These are phyloP conservation scores for Cardamine chenopodiifolia DNA, from an alignment of 345 rosid species.

Conservation along the genomic window DNA sequence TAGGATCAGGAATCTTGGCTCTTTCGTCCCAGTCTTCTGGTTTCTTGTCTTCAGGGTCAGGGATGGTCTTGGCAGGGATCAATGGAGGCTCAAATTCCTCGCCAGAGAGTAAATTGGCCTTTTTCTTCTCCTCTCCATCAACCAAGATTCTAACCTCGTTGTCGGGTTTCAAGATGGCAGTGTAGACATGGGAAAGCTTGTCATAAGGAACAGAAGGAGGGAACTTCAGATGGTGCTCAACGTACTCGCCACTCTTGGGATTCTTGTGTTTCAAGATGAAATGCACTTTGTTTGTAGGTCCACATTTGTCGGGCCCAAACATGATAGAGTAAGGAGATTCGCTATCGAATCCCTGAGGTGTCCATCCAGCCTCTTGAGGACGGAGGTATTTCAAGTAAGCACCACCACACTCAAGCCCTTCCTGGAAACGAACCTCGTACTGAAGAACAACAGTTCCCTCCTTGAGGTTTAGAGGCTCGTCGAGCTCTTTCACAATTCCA, in stretches of 20 bases:
- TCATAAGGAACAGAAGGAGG: conserved; percentile 83
- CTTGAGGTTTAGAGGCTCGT: conserved; percentile 59
- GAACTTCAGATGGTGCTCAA: conserved; percentile 80
- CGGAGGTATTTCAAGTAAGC: conserved; percentile 79
- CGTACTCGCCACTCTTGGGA: conserved; percentile 78
- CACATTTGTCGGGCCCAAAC: conserved; percentile 96
- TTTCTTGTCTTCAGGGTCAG: conserved; percentile 87
- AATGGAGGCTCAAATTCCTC: conserved; percentile 85
- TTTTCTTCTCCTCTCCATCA: conserved; percentile 87
- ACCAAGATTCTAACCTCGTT: conserved; percentile 65
- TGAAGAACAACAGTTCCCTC: conserved; percentile 74
- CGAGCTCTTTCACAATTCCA: conserved; percentile 76
- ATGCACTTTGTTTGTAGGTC: conserved; percentile 86
- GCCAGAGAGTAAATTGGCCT: conserved; percentile 63
- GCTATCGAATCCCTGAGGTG: conserved; percentile 58
- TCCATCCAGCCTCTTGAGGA: conserved; percentile 83
- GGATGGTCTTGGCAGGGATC: conserved; percentile 78
- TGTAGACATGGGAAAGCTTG: conserved; percentile 81
- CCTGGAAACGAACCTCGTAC: conserved; percentile 74
- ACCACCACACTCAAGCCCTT: conserved; percentile 92
- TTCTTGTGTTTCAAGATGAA: conserved; percentile 87
- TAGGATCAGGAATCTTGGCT: conserved; percentile 73
- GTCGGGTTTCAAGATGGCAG: conserved; percentile 75
- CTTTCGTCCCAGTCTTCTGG: conserved; percentile 94
- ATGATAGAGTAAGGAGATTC: conserved; percentile 85